A percentile compares a stretch with the other conserved stretches of the same genome.
Conservation (phyloP, 2,329 filamentous ascomycete genomes). For the Aureobasidium sp. region DNA sequence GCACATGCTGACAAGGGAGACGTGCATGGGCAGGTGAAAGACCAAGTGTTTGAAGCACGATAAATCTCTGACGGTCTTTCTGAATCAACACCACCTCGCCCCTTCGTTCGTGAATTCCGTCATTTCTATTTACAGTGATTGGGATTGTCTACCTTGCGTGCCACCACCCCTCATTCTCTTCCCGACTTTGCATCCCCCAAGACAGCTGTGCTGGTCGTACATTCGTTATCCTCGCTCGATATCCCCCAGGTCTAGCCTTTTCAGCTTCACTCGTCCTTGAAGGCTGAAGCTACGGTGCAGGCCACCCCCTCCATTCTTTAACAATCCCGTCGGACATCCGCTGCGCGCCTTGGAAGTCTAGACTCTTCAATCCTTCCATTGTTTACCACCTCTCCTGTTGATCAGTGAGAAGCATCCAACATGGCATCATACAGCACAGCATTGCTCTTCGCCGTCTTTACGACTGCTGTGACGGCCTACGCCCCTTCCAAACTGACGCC, state of each 20-base stretch:
- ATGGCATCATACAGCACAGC: conserved; percentile 1
- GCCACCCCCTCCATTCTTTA: conserved; percentile 6
- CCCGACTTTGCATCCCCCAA: neutral
- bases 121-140: conserved; percentile 10
- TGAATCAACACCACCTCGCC: neutral
- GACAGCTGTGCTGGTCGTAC: conserved; percentile 11
- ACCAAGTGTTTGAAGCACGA: conserved; percentile 2
- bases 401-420: neutral
- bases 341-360: neutral
- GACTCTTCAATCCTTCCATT: neutral
- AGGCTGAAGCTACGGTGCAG: conserved; percentile 9
- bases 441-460: conserved; percentile 2
- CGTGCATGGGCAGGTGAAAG: neutral
- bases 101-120: neutral
- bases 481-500: neutral
- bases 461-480: conserved; percentile 1
- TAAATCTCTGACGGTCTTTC: conserved; percentile 10
- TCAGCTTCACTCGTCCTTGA: neutral
- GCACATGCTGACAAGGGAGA: conserved; percentile 12
- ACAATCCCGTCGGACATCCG: neutral
- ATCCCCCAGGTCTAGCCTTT: neutral
- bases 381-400: conserved; percentile 12
- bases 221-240: neutral
- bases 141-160: conserved; percentile 2
- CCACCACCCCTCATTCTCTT: neutral